phyloP scores from a whole-genome alignment of 2,329 filamentous ascomycete genomes.

The Aspergillus floridensis region DNA sequence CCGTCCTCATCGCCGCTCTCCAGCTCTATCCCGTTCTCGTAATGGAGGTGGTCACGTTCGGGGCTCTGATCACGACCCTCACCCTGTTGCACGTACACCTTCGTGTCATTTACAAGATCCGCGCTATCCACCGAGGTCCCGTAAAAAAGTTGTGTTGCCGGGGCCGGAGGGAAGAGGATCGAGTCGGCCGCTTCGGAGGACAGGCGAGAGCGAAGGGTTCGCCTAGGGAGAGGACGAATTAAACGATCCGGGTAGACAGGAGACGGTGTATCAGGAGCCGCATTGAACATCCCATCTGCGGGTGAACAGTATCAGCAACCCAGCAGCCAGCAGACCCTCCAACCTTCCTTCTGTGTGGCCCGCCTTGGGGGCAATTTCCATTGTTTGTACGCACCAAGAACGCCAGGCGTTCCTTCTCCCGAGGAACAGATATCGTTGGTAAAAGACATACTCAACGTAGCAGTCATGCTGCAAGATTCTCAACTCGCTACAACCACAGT shows the following conservation, averaged over 20 bases:
- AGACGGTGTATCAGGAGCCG: conserved; percentile 68
- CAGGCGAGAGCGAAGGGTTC: conserved; percentile 80
- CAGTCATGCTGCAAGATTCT: conserved; percentile 40
- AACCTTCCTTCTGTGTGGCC: conserved; percentile 5
- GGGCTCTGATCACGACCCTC: conserved; percentile 39
- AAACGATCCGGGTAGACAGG: conserved; percentile 83
- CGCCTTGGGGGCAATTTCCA: conserved; percentile 10
- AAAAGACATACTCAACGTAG: conserved; percentile 44
- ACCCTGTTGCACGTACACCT: conserved; percentile 48
- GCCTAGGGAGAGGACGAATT: conserved; percentile 87
- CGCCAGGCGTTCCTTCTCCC: conserved; percentile 16
- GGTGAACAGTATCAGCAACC: conserved; percentile 39
- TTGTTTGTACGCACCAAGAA: conserved; percentile 14
- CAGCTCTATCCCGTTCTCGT: conserved; percentile 55
- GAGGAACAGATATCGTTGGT: conserved; percentile 18
- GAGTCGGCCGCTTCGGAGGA: conserved; percentile 79
- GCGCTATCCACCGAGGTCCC: conserved; percentile 62
- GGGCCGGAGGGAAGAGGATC: conserved; percentile 77
- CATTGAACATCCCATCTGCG: conserved; percentile 50
- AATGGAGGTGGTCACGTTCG: conserved; percentile 44
- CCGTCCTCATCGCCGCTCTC: conserved; percentile 63
- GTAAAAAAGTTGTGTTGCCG: conserved; percentile 71
- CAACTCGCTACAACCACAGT: conserved; percentile 28
- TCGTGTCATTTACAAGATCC: conserved; percentile 50
- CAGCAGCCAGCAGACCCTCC: conserved; percentile 28